Evolutionary conservation across 495 filamentous ascomycete species (phyloP), one percentile per base, ranked within the genome.

Genomic region (Aspergillus coremiiformis): DNA sequence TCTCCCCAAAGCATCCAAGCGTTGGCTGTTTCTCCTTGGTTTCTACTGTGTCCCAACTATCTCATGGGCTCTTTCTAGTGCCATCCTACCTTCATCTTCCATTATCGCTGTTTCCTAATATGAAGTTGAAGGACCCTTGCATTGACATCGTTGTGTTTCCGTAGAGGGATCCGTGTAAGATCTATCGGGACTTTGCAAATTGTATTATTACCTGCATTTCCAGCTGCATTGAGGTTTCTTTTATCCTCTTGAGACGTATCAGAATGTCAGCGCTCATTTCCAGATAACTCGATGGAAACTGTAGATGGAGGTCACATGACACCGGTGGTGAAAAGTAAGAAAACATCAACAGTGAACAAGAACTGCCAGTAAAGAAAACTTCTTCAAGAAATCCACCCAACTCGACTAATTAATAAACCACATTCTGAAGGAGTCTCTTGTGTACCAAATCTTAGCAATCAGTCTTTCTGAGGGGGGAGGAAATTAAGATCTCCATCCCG

Each of bases 261-360:
- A n/a, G n/a, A n/a, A n/a, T n/a, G n/a, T n/a, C n/a, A n/a, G n/a
- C n/a, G n/a, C n/a, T n/a, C n/a, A n/a, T n/a, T n/a, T n/a, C n/a
- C n/a, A n/a, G n/a, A n/a, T n/a, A n/a, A n/a, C n/a, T n/a, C n/a
- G n/a, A n/a, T n/a, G n/a, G n/a, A n/a, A n/a, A 41, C n/a, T 22
- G 21, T 48, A 33, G 14, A 45, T 48, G 5, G 6, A 37, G 14
- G 45, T 48, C 45, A 48, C 45, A 35, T 48, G 45, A 35, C 45
- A 26, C n/a, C 6, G 19, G 7, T 21, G 4, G 37, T 7, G 19
- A 17, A 21, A 21, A 41, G n/a, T n/a, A 15, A 5, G 11, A 32
- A 35, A 35, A n/a, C n/a, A 41, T 41, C 37, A 5, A 20, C 17
- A 21, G n/a, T n/a, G 17, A 37, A 15, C 7, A n/a, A 37, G 7